Conservation (phyloP, 352 stramenopile species). For the Peronospora destructor region DNA sequence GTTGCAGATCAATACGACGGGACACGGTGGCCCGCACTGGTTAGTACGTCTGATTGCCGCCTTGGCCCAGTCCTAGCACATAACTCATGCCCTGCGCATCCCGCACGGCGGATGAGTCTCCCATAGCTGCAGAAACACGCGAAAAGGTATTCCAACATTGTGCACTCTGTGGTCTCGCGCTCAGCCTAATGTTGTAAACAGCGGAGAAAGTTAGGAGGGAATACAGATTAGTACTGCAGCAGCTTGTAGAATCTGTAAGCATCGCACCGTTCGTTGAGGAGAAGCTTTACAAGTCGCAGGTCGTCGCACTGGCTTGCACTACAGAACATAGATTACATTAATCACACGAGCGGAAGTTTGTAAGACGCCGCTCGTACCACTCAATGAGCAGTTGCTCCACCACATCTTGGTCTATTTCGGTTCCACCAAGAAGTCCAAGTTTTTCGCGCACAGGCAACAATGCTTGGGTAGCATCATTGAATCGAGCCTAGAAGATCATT, state of each 20-base stretch:
- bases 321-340: not conserved
- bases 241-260: not conserved
- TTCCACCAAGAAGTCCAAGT: conserved; percentile 65
- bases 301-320: conserved; percentile 68
- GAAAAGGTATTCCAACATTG: conserved; percentile 79
- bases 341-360: not conserved
- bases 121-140: conserved; percentile 56
- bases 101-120: conserved; percentile 64
- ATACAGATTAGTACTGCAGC: not conserved
- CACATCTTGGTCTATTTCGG: conserved; percentile 63
- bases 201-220: conserved; percentile 2
- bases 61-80: conserved; percentile 73
- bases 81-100: conserved; percentile 87
- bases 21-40: not conserved
- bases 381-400: conserved; percentile 73
- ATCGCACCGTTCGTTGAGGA: conserved; percentile 73
- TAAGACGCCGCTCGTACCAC: conserved; percentile 34
- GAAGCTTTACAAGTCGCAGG: conserved; percentile 59
- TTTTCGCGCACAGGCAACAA: conserved; percentile 59
- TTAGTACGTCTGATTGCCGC: conserved; percentile 72
- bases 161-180: conserved; percentile 62
- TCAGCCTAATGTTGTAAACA: conserved; percentile 35
- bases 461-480: conserved; percentile 44
- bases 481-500: conserved; percentile 31
- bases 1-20: conserved; percentile 6